Evolutionary conservation across 768 basidiomycete species (phyloP).

Genomic region (Russula ochroleuca): DNA sequence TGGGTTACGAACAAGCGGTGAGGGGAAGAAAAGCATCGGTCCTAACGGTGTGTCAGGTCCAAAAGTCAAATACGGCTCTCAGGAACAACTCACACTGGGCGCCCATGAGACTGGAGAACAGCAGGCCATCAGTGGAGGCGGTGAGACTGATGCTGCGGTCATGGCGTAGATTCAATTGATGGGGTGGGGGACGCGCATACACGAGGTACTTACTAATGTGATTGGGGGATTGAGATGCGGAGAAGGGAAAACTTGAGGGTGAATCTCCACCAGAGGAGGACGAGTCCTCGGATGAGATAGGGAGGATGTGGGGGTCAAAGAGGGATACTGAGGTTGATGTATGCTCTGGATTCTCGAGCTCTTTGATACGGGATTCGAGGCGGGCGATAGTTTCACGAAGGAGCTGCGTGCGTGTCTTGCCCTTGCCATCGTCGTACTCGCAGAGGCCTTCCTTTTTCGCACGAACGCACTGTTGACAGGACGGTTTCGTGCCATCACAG

Average conservation of each 20-base stretch:
- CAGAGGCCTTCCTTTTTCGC: constrained; percentile 73
- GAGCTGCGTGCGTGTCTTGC: constrained; percentile 75
- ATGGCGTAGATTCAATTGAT: background rate
- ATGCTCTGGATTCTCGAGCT: constrained; percentile 73
- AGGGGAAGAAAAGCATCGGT: constrained; percentile 16
- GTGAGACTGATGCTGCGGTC: constrained; percentile 18
- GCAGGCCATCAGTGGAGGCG: constrained; percentile 15
- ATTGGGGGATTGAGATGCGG: constrained; percentile 35
- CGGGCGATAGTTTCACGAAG: constrained; percentile 72
- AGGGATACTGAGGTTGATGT: constrained; percentile 62
- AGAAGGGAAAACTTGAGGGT: constrained; percentile 34
- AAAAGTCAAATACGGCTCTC: background rate
- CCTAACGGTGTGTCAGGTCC: background rate
- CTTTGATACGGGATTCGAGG: constrained; percentile 65
- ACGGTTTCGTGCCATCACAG: constrained; percentile 73
- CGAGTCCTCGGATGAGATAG: constrained; percentile 32
- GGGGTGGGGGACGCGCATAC: constrained; percentile 39
- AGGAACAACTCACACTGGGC: constrained; percentile 4
- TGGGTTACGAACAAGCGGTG: constrained; percentile 40
- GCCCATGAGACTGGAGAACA: constrained; percentile 24
- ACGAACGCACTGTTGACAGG: constrained; percentile 72
- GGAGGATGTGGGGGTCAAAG: constrained; percentile 58
- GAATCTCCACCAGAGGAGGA: constrained; percentile 37
- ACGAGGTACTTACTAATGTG: constrained; percentile 42
- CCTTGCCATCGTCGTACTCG: constrained; percentile 82